Evolutionary conservation across 2,329 filamentous ascomycete genomes (phyloP).

Genomic region (Emergomyces orientalis): DNA sequence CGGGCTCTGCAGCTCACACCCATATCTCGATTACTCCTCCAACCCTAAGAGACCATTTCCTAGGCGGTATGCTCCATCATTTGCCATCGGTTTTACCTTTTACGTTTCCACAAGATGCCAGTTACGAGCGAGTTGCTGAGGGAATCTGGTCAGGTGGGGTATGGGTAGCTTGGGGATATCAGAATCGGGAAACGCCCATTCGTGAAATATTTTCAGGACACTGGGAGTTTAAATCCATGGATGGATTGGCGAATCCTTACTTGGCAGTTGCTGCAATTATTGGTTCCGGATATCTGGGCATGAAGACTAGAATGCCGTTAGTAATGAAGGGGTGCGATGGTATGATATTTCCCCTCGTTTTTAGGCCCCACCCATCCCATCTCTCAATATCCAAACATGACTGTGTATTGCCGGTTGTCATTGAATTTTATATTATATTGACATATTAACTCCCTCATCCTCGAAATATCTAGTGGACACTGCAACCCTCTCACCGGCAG

Average conservation of each 20-base stretch:
- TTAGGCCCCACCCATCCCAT: neutral
- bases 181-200: slow-evolving; percentile 34
- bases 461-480: slow-evolving; percentile 25
- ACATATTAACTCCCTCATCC: neutral
- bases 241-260: slow-evolving; percentile 24
- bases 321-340: slow-evolving; percentile 14
- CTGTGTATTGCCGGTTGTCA: neutral
- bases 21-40: slow-evolving; percentile 57
- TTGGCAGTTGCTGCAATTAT: slow-evolving; percentile 19
- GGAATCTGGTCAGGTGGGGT: slow-evolving; percentile 69
- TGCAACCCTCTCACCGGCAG: slow-evolving; percentile 22
- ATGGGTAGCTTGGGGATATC: slow-evolving; percentile 71
- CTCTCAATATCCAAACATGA: neutral
- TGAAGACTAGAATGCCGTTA: slow-evolving; percentile 7
- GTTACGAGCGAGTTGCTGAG: slow-evolving; percentile 60
- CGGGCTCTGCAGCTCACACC: slow-evolving; percentile 59
- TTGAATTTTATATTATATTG: slow-evolving; percentile 1
- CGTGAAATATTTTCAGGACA: slow-evolving; percentile 18
- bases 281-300: slow-evolving; percentile 17
- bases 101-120: slow-evolving; percentile 54
- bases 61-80: slow-evolving; percentile 60
- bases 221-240: slow-evolving; percentile 23
- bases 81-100: slow-evolving; percentile 60
- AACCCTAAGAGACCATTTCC: slow-evolving; percentile 52
- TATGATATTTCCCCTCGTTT: slow-evolving; percentile 15